These are phyloP conservation scores for Pleurotus tuoliensis DNA, from an alignment of 768 basidiomycete genomes.

Conservation along the genomic window DNA sequence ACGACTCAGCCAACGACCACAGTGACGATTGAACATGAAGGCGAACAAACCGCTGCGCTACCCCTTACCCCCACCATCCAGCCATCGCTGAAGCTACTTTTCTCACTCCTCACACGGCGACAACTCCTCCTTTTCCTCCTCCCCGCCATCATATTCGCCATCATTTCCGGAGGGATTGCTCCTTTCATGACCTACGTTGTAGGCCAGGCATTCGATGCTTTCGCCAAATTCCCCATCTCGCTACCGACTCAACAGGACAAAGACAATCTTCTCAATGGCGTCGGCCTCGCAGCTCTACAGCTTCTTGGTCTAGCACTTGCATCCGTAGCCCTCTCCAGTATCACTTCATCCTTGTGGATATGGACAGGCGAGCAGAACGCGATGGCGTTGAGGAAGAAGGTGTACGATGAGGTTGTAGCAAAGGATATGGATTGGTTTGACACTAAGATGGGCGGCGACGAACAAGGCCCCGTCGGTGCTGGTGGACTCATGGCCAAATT, in stretches of 20 bases:
- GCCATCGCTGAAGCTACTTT: slow-evolving; percentile 43
- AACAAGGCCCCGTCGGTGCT: slow-evolving; percentile 63
- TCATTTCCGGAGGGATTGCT: slow-evolving; percentile 65
- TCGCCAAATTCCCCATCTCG: slow-evolving; percentile 50
- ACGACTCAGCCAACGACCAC: slow-evolving; percentile 3
- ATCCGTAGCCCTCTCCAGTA: slow-evolving; percentile 66
- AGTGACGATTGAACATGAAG: neutral
- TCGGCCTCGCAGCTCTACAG: slow-evolving; percentile 61
- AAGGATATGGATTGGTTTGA: slow-evolving; percentile 94
- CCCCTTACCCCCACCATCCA: neutral
- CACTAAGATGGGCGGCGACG: slow-evolving; percentile 61
- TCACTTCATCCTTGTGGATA: slow-evolving; percentile 82
- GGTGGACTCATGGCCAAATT: slow-evolving; percentile 95
- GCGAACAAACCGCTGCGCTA: neutral
- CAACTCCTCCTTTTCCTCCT: slow-evolving; percentile 56
- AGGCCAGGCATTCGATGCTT: slow-evolving; percentile 72
- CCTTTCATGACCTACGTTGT: slow-evolving; percentile 87
- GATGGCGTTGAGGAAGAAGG: slow-evolving; percentile 56
- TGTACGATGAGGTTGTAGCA: slow-evolving; percentile 62
- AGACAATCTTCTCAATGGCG: slow-evolving; percentile 46
- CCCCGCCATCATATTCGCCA: slow-evolving; percentile 63
- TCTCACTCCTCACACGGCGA: slow-evolving; percentile 56
- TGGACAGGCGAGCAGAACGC: slow-evolving; percentile 82
- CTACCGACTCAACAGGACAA: slow-evolving; percentile 36
- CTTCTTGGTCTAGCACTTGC: slow-evolving; percentile 64